phyloP scores from a whole-genome alignment of 2,329 filamentous ascomycete species.

The Alternaria rosae region DNA sequence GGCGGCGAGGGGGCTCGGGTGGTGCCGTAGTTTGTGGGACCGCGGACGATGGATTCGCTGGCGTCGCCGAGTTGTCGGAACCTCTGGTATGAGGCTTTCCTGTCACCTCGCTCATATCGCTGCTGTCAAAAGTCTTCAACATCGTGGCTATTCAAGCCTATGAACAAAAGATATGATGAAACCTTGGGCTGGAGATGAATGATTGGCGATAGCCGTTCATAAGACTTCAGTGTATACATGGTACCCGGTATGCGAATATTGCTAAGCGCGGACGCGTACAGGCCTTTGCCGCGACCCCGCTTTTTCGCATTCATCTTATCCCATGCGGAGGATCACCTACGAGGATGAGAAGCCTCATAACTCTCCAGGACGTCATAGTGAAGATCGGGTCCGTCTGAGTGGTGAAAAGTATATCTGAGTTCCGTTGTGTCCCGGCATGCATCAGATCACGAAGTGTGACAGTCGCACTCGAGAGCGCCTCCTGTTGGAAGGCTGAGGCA shows the following conservation, averaged over 20 bases:
- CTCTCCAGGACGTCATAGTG: constrained; percentile 5
- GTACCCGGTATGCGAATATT: not conserved
- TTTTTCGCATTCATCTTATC: constrained; percentile 11
- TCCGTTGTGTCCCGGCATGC: not conserved
- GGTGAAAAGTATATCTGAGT: not conserved
- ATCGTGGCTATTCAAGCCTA: not conserved
- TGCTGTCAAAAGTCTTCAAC: constrained; percentile 11
- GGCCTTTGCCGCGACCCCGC: constrained; percentile 11
- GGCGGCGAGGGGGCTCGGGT: constrained; percentile 6
- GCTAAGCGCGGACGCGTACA: constrained; percentile 1
- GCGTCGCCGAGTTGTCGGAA: not conserved
- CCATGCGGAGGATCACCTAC: constrained; percentile 14
- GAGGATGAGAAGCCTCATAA: constrained; percentile 5
- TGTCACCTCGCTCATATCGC: constrained; percentile 3
- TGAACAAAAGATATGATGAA: not conserved
- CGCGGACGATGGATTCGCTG: not conserved
- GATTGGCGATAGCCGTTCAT: not conserved
- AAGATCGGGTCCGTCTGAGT: not conserved
- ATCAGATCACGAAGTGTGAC: not conserved
- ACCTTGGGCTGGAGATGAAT: not conserved
- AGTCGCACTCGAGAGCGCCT: not conserved
- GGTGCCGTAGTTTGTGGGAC: not conserved
- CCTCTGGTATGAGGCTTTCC: not conserved
- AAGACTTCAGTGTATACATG: not conserved
- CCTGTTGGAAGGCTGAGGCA: not conserved